Base-by-base conservation (phyloP, 2,329 filamentous ascomycete species). In the Cryphonectria parasitica region DNA sequence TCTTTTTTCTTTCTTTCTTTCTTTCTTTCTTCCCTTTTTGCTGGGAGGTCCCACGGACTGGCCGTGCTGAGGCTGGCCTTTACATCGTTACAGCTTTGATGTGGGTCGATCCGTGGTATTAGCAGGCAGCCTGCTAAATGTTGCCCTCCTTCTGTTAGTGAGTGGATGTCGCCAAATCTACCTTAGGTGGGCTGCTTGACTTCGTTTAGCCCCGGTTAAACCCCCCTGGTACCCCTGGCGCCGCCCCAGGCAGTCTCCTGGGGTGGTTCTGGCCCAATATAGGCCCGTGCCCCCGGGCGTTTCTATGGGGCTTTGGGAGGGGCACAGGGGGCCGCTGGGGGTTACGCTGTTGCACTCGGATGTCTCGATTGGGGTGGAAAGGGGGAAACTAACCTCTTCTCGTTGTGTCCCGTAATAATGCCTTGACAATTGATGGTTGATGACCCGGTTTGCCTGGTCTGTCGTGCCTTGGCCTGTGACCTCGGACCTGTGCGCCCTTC, bases 11-110 rank as follows among this genome's bases (percentile, higher is more conserved):
- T n/a, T 49, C 7, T 49, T 10, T 49, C 19, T 49, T 13, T 49
- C 10, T 5, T n/a, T n/a, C 19, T n/a, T 3, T n/a, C 8, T 19
- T 8, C 36, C 36, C 10, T 11, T 39, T 7, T 3, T 2, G 7
- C 45, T 49, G n/a, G 19, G 54, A 4, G 5, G 54, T 19, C 31
- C 54, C 54, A 58, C 54, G 54, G 54, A 31, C 54, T 58, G 54
- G 54, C 54, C 54, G 54, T 58, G 54, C 54, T 58, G 54, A 58
- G 54, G 28, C 54, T 58, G 54, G 52, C 52, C 25, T 56, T 45
- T 7, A 22, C 45, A 31, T 25, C 54, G 54, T 58, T 25, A 28
- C 52, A 56, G 52, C 25, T 28, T 56, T 10, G n/a, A 25, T 56
- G 52, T 28, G 15, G 25, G 4, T 31, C 22, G 45, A 49, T n/a